Evolutionary conservation across 1,284 basidiomycete species (phyloP), one percentile per base, ranked within the genome.

Genomic region (Ceratobasidium sp.): DNA sequence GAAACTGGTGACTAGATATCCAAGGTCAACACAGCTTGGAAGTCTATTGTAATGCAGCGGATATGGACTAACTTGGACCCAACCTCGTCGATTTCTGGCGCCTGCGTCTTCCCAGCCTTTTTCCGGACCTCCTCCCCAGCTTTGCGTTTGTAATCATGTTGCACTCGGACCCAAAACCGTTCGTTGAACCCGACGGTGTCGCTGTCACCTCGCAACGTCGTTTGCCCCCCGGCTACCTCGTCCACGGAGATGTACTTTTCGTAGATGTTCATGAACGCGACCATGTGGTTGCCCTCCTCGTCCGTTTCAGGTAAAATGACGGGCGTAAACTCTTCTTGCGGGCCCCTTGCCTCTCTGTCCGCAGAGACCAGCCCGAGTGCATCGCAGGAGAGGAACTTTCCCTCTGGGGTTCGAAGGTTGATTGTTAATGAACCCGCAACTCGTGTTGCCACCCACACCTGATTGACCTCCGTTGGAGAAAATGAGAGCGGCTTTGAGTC

Each of bases 131-230:
- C 92, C 77, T 94, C 89, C 61, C 91, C 85, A 4, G 93, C 94
- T 81, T 97, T 95, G 79, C 89, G 88, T 83, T 96, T 92, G 83
- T 93, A 96, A 81, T 94, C 94, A 82, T 87, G 89, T 84, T 98
- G 95, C 61, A 97, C 91, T 83, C 95, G 95, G 73, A 96, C 88
- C 87, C 89, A 91, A 81, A 95, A 94, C 14, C 90, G 85, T 80
- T 96, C 94, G 51, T 85, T 84, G 77, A 94, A 94, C 4, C 92
- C 94, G 19, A 92, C 88, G 76, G 89, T 88, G 62, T 95, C 93
- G 76, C 89, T 91, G 80, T 97, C 95, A 14, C 91, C 93, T 66
- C 95, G 85, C 24, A 98, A 82, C 76, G 91, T 87, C 58, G 94
- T 80, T 69, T 88, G 81, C 0, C 93, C 93, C 22, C 93, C 94